Conservation (phyloP, 306 rosid species). For the Carpinus viminea region DNA sequence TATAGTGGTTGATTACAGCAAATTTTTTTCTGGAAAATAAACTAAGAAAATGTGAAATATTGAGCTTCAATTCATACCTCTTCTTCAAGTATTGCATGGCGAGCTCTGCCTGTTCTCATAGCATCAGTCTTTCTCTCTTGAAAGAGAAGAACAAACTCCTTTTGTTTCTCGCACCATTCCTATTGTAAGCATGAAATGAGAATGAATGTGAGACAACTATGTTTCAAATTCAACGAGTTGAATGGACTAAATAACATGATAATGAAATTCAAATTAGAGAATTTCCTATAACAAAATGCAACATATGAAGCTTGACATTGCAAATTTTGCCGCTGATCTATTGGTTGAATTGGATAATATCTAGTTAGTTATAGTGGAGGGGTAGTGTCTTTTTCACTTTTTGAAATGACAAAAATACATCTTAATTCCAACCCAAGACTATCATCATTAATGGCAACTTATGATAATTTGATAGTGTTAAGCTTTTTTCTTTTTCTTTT, state of each 20-base stretch:
- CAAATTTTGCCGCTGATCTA: too few relatives aligned
- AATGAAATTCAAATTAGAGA: not conserved
- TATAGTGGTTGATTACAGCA: too few relatives aligned
- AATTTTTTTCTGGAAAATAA: too few relatives aligned
- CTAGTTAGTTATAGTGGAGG: too few relatives aligned
- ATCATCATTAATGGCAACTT: too few relatives aligned
- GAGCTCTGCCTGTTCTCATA: slow-evolving; percentile 70
- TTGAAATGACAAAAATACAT: too few relatives aligned
- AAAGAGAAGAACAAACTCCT: slow-evolving; percentile 57
- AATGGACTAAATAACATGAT: too few relatives aligned
- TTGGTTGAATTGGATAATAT: too few relatives aligned
- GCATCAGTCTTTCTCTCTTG: slow-evolving; percentile 47
- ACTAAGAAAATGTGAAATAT: not conserved
- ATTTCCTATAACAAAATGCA: not conserved
- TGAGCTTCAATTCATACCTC: slow-evolving; percentile 51
- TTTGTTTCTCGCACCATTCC: slow-evolving; percentile 96
- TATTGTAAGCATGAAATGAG: slow-evolving; percentile 14
- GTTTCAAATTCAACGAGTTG: not conserved
- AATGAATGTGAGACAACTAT: not conserved
- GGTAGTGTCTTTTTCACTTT: too few relatives aligned
- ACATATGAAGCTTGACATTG: not conserved
- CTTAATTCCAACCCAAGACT: too few relatives aligned
- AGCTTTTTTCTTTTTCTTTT: too few relatives aligned
- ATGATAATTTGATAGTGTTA: too few relatives aligned
- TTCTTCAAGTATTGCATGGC: slow-evolving; percentile 74